Evolutionary conservation across 2,329 filamentous ascomycete species (phyloP).

Genomic region (Exophiala aquamarina): DNA sequence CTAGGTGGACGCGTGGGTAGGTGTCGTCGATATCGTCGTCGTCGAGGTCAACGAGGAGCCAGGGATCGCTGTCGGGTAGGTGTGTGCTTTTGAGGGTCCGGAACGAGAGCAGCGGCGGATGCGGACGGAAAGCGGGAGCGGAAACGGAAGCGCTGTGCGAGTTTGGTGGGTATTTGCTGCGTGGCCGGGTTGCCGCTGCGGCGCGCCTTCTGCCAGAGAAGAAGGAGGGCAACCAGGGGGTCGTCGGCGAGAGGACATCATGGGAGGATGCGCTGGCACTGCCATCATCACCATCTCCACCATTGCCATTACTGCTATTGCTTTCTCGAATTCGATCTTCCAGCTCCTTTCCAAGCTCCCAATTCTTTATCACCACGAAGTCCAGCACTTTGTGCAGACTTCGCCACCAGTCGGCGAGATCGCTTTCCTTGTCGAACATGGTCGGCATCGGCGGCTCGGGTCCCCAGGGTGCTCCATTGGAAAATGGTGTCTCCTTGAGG

Average conservation of each 20-base stretch:
- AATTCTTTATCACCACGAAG: constrained; percentile 16
- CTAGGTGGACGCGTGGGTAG: constrained; percentile 15
- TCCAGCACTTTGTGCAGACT: constrained; percentile 15
- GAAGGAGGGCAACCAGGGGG: too few species aligned
- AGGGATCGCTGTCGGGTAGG: constrained; percentile 2
- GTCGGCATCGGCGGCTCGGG: constrained; percentile 24
- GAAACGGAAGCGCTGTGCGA: too few species aligned
- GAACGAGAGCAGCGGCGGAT: too few species aligned
- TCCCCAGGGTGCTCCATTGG: constrained; percentile 18
- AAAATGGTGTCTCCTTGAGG: constrained; percentile 16
- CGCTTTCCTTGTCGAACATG: constrained; percentile 21
- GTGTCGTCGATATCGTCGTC: neutral
- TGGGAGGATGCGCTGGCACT: too few species aligned
- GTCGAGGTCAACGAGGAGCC: constrained; percentile 5
- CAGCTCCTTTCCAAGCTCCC: constrained; percentile 1
- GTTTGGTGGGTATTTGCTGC: too few species aligned
- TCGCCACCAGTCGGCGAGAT: constrained; percentile 16
- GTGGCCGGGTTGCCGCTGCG: too few species aligned
- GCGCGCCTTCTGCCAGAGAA: too few species aligned
- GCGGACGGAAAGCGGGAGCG: too few species aligned
- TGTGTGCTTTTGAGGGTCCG: too few species aligned
- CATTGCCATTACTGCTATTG: too few species aligned
- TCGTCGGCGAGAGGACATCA: too few species aligned
- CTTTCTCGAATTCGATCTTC: neutral
- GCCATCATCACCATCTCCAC: too few species aligned